Evolutionary conservation across 345 rosid genomes (phyloP).

Genomic region (Citrus sp.): DNA sequence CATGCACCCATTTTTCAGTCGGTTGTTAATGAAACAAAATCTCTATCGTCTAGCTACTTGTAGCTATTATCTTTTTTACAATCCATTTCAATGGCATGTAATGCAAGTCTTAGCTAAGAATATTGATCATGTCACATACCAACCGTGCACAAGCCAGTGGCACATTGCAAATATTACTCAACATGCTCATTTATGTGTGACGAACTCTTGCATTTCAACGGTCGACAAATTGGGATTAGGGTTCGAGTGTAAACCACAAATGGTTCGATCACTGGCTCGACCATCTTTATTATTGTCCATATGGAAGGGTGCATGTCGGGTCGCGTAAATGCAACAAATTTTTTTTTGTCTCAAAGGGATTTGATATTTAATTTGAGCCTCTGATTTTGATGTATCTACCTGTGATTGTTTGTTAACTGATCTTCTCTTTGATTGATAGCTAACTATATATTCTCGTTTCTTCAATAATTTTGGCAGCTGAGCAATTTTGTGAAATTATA

Average conservation of each 20-base stretch:
- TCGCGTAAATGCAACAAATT: slow-evolving; percentile 3
- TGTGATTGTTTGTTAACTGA: not conserved
- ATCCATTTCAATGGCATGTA: not conserved
- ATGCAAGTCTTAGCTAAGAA: slow-evolving; percentile 3
- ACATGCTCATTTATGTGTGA: not conserved
- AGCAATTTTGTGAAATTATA: not conserved
- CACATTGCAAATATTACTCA: too few species aligned
- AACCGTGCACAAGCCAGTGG: slow-evolving; percentile 16
- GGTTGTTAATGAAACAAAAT: not conserved
- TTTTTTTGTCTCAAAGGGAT: slow-evolving; percentile 13
- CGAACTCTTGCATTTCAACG: not conserved
- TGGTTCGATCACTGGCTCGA: slow-evolving; percentile 21
- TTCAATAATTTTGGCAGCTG: slow-evolving; percentile 6
- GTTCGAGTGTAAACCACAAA: slow-evolving; percentile 16
- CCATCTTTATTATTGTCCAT: slow-evolving; percentile 26
- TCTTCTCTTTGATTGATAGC: not conserved
- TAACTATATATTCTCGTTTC: not conserved
- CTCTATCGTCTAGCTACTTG: not conserved
- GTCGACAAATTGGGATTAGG: slow-evolving; percentile 20
- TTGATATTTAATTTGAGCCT: not conserved
- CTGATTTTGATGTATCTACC: not conserved
- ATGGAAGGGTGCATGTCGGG: slow-evolving; percentile 26
- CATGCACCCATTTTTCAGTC: not conserved
- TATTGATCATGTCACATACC: slow-evolving; percentile 18
- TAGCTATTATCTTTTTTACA: slow-evolving; percentile 3